phyloP scores from a whole-genome alignment of 1,139 yeast species.

The Suhomyces chickasaworum region DNA sequence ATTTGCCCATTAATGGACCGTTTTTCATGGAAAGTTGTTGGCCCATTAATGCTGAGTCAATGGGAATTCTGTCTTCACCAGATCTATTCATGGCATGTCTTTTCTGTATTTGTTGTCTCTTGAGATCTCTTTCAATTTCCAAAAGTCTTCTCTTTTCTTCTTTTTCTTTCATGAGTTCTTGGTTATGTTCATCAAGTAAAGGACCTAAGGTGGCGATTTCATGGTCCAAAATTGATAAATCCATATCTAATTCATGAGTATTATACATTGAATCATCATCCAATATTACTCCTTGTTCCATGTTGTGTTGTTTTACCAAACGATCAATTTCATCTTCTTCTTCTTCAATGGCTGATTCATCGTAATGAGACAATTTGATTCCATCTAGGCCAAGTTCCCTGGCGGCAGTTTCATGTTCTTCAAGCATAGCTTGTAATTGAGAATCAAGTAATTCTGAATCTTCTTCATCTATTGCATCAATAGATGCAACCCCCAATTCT shows the following conservation, averaged over 20 bases:
- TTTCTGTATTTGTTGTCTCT: constrained; percentile 20
- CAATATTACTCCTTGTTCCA: constrained; percentile 34
- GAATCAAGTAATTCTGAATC: constrained; percentile 38
- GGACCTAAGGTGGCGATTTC: constrained; percentile 47
- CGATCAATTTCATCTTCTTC: constrained; percentile 45
- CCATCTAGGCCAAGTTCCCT: constrained; percentile 22
- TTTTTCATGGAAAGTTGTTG: constrained; percentile 16
- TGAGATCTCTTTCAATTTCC: constrained; percentile 27
- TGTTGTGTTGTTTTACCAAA: constrained; percentile 38
- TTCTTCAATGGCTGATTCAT: constrained; percentile 35
- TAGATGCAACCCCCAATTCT: constrained; percentile 42
- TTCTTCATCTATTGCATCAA: constrained; percentile 41
- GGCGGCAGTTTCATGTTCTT: constrained; percentile 25
- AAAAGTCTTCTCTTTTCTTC: constrained; percentile 25
- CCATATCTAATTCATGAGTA: constrained; percentile 24
- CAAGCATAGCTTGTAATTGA: constrained; percentile 38
- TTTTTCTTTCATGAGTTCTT: constrained; percentile 29
- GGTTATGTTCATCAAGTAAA: constrained; percentile 39
- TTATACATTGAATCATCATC: constrained; percentile 24
- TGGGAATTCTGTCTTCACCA: constrained; percentile 7
- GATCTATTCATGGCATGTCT: constrained; percentile 8
- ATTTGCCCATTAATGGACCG: constrained; percentile 45
- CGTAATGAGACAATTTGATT: constrained; percentile 26
- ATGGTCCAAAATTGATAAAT: constrained; percentile 38
- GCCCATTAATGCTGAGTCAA: constrained; percentile 3